Evolutionary conservation across 1,139 yeast species (phyloP), one percentile per base, ranked within the genome.

Genomic region (Lodderomyces jiufengensis): DNA sequence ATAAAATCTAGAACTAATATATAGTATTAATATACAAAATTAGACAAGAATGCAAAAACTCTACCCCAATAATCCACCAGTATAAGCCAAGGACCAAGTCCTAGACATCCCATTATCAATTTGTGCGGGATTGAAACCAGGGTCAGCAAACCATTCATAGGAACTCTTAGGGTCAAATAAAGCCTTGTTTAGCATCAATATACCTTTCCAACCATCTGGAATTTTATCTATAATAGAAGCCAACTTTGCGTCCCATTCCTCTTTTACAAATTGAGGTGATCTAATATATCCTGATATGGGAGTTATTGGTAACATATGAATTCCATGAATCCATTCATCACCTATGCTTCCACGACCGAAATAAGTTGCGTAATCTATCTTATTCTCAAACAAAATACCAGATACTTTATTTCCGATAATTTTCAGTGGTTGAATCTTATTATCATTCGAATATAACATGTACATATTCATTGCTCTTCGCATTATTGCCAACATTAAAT

Each of bases 251-350:
- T 61, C 60, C 75, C 75, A 69, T 46, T 69, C 74, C 47, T 69
- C 69, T 40, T 50, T 48, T 1, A 68, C 74, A 52, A 65, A 69
- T 15, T 45, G 48, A 5, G 55, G 54, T 6, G 51, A 45, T 37
- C 75, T 48, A 11, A 68, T 61, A 42, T 59, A 67, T 2, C 70
- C 62, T 1, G 73, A 66, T 8, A 64, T 49, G 1, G 74, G 73
- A 0, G 73, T 69, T 14, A 66, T 66, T 3, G 75, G 75, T 11
- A 69, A 46, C 74, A 69, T 69, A 42, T 69, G 74, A 29, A 69
- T 69, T 3, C 75, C 75, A 46, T 69, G 74, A 28, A 69, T 66
- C 69, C 71, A 68, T 46, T 68, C 73, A 40, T 66, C 66, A 3
- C 57, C 68, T 35, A 66, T 57, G 1, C 67, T 57, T 3, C 72